Conservation (phyloP, 768 basidiomycete species). For the Lentinula detonsa region DNA sequence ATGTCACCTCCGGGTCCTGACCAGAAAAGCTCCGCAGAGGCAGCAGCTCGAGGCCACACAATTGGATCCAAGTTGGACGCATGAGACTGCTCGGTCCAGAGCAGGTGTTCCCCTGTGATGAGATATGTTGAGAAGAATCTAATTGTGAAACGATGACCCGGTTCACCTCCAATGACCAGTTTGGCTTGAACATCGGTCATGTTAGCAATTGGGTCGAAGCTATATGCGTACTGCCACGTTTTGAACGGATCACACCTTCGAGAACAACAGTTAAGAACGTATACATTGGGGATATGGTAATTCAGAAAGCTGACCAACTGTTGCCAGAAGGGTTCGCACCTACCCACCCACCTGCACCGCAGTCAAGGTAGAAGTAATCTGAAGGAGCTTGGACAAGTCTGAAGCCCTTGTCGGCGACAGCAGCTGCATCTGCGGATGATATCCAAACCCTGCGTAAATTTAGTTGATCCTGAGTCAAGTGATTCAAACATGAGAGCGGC, state of each 20-base stretch:
- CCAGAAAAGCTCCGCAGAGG: conserved; percentile 77
- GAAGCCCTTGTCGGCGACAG: conserved; percentile 56
- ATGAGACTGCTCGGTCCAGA: conserved; percentile 73
- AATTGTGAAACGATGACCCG: background rate
- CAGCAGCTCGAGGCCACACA: conserved; percentile 68
- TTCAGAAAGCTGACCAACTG: conserved; percentile 43
- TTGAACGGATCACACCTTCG: conserved; percentile 59
- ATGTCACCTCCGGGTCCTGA: conserved; percentile 43
- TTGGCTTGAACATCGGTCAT: conserved; percentile 38
- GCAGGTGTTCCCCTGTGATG: conserved; percentile 40
- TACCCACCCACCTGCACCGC: conserved; percentile 64
- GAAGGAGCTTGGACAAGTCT: conserved; percentile 63
- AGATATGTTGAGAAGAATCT: background rate
- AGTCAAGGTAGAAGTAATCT: conserved; percentile 80
- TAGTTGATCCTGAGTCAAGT: background rate
- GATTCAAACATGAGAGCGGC: background rate
- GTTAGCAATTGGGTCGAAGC: conserved; percentile 66
- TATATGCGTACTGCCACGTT: conserved; percentile 71
- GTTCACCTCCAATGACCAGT: conserved; percentile 62
- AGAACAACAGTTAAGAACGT: background rate
- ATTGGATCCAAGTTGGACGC: conserved; percentile 64
- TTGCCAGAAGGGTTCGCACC: conserved; percentile 33
- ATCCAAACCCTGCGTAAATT: conserved; percentile 58
- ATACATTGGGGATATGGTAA: background rate
- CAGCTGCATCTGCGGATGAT: conserved; percentile 50